Base-by-base conservation (phyloP, 2,329 filamentous ascomycete genomes). In the Colletotrichum australisinense region DNA sequence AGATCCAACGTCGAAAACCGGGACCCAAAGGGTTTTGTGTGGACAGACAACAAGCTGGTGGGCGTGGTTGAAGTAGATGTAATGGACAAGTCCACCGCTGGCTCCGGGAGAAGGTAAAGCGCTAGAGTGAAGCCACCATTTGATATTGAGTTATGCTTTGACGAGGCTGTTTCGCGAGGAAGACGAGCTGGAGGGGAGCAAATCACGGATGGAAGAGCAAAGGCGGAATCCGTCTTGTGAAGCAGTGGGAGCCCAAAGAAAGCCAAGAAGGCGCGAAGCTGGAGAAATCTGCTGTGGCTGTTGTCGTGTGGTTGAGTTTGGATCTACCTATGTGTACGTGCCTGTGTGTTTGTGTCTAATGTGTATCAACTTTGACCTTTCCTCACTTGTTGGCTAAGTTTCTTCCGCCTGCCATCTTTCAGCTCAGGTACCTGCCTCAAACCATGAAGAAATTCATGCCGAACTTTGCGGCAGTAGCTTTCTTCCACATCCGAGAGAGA, bases 101-200 rank as follows among this genome's bases (percentile, higher is more conserved):
- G 38, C 38, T 57, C 52, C 64, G 49, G 64, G 58, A 26, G 28
- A 24, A 59, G 46, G 30, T 32, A 60, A 5, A 30, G 12, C 46
- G 22, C 53, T 12, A 58, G n/a, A 64, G 52, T 38, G 16, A 8
- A 58, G 32, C 26, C 26, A 52, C 46, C 52, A 19, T n/a, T 22
- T 3, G 32, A 63, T 65, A 70, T 65, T 70, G 60, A 70, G 70
- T 73, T 69, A 65, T 70, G 60, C 66, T 73, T 70, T 70, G 42
- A 49, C 38, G 58, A 65, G 9, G 35, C 55, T 64, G 70, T 73
- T 73, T 70, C 66, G 55, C 56, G 53, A n/a, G 46, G 38, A 9
- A 32, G 35, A 49, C 11, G 38, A 56, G 35, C 59, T 53, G 55
- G 32, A 19, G 22, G 42, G 7, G 12, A 62, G 42, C 28, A 63